Base-by-base conservation (phyloP, 2,329 filamentous ascomycete genomes). In the Blumeria hordei region DNA sequence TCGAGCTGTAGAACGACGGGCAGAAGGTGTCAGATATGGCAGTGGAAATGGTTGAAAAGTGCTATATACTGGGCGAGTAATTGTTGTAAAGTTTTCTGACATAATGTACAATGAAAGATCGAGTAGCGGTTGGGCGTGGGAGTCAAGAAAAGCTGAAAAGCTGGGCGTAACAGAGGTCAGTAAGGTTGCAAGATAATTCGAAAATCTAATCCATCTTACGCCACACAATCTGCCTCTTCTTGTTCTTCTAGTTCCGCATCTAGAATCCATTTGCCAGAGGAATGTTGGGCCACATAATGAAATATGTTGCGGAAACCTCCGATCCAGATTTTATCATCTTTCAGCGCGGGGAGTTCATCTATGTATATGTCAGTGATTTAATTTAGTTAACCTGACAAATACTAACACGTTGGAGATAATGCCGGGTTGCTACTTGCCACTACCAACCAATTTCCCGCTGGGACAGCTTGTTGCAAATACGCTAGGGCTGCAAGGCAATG, bases 41-140 rank as follows among this genome's bases (percentile, higher is more conserved):
- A 88, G 74, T 16, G 92, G 88, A 73, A 92, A 94, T 43, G 83
- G 78, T 41, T 96, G 77, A 56, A 95, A 76, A 6, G 72, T 70
- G 60, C 81, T 86, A 69, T 88, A 94, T 39, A 86, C 82, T 2
- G 87, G 85, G 14, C 87, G 80, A 3, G 88, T 94, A 52, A 75
- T 71, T 45, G 74, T 71, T 55, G 80, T 74, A 76, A 92, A 98
- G 70, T 96, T 95, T 59, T 87, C 79, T 56, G 83, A 85, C 35
- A 88, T 92, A 59, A 92, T 83, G 67, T 93, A 96, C 61, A 96
- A 81, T 54, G 81, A 88, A 56, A 95, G 79, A 62, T 93, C 85
- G 62, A 95, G 67, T 57, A 96, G 76, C 35, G 83, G 78, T 53
- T 81, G 78, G n/a, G 83, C 85, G 57, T 82, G 80, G 32, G 80